phyloP scores from a whole-genome alignment of 371 early-diverging fungal species.

The Smittium culicis region DNA sequence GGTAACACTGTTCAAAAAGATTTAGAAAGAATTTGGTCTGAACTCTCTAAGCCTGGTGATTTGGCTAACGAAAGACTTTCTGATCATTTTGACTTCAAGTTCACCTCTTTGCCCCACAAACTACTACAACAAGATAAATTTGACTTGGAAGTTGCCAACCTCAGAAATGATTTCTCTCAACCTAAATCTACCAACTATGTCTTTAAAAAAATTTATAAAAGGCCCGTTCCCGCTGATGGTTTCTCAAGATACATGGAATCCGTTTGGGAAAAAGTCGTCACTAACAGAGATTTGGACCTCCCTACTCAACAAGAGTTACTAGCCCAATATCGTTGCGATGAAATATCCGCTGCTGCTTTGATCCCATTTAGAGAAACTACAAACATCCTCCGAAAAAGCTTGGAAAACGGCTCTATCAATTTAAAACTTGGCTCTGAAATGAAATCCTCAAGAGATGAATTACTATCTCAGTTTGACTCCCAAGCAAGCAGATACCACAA shows the following conservation, averaged over 20 bases:
- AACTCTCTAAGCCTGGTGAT: conserved; percentile 73
- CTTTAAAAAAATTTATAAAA: conserved; percentile 75
- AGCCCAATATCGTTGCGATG: conserved; percentile 96
- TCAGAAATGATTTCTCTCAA: conserved; percentile 68
- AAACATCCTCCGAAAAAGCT: conserved; percentile 41
- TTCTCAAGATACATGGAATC: conserved; percentile 75
- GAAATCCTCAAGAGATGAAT: conserved; percentile 38
- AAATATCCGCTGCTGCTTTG: conserved; percentile 72
- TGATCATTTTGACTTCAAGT: conserved; percentile 88
- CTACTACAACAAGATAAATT: conserved; percentile 70
- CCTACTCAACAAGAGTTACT: conserved; percentile 95
- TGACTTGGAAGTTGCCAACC: conserved; percentile 46
- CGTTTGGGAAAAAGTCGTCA: conserved; percentile 85
- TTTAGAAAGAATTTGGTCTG: conserved; percentile 80
- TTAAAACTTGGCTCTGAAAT: conserved; percentile 59
- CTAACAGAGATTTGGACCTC: conserved; percentile 89
- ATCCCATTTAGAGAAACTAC: conserved; percentile 48
- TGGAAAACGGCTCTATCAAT: conserved; percentile 61
- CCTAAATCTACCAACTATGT: conserved; percentile 53
- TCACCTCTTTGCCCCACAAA: conserved; percentile 86
- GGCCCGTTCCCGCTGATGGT: conserved; percentile 90
- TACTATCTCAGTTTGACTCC: conserved; percentile 65
- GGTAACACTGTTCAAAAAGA: conserved; percentile 64
- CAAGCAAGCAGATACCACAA: conserved; percentile 81
- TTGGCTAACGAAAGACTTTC: conserved; percentile 58